These are phyloP conservation scores for Nemania abortiva DNA, from an alignment of 2,329 filamentous ascomycete species.

Conservation along the genomic window DNA sequence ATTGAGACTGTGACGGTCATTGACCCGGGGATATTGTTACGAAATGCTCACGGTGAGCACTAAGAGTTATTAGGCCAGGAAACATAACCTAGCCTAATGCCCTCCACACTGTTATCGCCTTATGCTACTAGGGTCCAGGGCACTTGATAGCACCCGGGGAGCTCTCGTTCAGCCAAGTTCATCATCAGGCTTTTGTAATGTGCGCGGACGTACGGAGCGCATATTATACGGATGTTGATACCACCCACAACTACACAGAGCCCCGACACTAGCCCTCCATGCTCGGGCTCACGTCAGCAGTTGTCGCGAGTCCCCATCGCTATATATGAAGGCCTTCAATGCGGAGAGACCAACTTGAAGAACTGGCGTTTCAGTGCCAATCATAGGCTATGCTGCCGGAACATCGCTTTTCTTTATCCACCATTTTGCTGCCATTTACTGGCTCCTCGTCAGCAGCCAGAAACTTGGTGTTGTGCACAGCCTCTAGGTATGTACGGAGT, in stretches of 20 bases:
- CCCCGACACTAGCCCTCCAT: not conserved
- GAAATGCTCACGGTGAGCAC: not conserved
- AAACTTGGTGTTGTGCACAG: not conserved
- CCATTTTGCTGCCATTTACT: too few species aligned
- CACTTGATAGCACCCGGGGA: not conserved
- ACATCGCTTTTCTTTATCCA: not conserved
- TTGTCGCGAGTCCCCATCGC: not conserved
- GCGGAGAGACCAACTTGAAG: not conserved
- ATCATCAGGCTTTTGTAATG: not conserved
- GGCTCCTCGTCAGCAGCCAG: not conserved
- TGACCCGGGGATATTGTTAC: not conserved
- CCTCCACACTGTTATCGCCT: not conserved
- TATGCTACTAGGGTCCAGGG: not conserved
- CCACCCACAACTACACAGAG: not conserved
- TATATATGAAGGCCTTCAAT: conserved; percentile 5
- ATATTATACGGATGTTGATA: not conserved
- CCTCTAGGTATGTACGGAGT: not conserved
- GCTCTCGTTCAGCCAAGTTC: not conserved
- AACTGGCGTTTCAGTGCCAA: not conserved
- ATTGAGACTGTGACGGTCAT: not conserved
- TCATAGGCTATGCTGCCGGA: not conserved
- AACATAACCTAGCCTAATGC: too few species aligned
- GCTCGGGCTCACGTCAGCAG: conserved; percentile 4
- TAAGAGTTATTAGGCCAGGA: not conserved
- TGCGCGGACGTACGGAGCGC: too few species aligned